Base-by-base conservation (phyloP, 2,329 filamentous ascomycete genomes). In the Phoma sp. region DNA sequence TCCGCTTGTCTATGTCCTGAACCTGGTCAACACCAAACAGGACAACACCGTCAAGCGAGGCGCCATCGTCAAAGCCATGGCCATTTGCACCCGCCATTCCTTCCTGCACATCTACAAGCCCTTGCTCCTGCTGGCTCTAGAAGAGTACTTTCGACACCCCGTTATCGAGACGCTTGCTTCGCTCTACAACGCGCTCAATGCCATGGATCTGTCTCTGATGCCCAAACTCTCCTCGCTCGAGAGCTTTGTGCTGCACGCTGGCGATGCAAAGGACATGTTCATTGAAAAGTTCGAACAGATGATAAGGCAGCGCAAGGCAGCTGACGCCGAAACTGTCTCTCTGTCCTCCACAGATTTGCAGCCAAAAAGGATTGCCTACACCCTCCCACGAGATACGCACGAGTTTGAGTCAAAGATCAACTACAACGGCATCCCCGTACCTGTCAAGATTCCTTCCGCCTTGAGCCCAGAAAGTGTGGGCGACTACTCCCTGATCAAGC, bases 81-180 rank as follows among this genome's bases (percentile, higher is more conserved):
- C 95, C 27, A 97, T 99, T 65, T 99, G 95, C 80, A 99, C 95
- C 7, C 84, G 95, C 38, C 95, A 99, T 80, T 93, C 95, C 3
- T 99, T 99, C 76, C 80, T 99, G 64, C 95, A 99, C 77, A 99
- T 99, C 61, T 99, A 99, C 81, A 99, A 99, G 90, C 95, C 95
- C 25, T 82, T 99, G 35, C 82, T 99, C 46, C 81, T 99, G 33
- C 79, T 99, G 38, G 95, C 95, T 0, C 81, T 99, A 47, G 94
- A 99, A 70, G 94, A 98, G 72, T 99, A 99, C 75, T 99, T 98
- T 78, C 95, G 96, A 71, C 88, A 89, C 0, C 95, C 95, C 0
- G 88, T 90, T 31, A 87, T 91, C 4, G 92, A 96, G 74, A 99
- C 95, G 0, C 81, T 99, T 44, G 88, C 91, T 40, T 86, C 91